Evolutionary conservation across 2,329 filamentous ascomycete species (phyloP).

Genomic region (Arthrobotrys musiformis): DNA sequence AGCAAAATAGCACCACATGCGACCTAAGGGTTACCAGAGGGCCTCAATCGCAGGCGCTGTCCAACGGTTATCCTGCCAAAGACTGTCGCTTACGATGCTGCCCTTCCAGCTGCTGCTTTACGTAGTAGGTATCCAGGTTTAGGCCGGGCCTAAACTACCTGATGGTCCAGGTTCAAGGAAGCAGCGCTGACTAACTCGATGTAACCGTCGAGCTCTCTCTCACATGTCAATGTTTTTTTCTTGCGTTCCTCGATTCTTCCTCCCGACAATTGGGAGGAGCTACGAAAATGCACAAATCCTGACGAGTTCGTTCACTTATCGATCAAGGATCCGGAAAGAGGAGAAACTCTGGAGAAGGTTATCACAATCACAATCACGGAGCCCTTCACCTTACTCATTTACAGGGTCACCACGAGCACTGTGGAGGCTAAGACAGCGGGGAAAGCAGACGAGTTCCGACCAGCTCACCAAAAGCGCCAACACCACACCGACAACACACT

Average conservation of each 20-base stretch:
- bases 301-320: not conserved
- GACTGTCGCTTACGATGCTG: constrained; percentile 18
- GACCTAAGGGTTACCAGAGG: not conserved
- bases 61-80: constrained; percentile 22
- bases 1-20: constrained; percentile 11
- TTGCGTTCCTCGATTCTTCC: not conserved
- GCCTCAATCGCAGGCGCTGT: constrained; percentile 28
- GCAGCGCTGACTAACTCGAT: constrained; percentile 27
- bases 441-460: constrained; percentile 51
- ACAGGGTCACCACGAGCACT: not conserved
- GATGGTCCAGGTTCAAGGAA: not conserved
- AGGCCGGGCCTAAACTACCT: no score
- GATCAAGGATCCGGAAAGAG: constrained; percentile 34
- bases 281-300: constrained; percentile 26
- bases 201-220: constrained; percentile 13
- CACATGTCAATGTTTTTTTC: constrained; percentile 31
- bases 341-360: no score
- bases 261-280: constrained; percentile 19
- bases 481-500: constrained; percentile 49
- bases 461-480: constrained; percentile 30
- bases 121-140: not conserved
- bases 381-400: not conserved
- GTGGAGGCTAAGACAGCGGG: constrained; percentile 51
- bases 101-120: no score
- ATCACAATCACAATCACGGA: not conserved